Percentiles rank a stretch among this genome's conserved stretches.
Conservation (phyloP, 1,284 basidiomycete genomes). For the Rhodofomes roseus region DNA sequence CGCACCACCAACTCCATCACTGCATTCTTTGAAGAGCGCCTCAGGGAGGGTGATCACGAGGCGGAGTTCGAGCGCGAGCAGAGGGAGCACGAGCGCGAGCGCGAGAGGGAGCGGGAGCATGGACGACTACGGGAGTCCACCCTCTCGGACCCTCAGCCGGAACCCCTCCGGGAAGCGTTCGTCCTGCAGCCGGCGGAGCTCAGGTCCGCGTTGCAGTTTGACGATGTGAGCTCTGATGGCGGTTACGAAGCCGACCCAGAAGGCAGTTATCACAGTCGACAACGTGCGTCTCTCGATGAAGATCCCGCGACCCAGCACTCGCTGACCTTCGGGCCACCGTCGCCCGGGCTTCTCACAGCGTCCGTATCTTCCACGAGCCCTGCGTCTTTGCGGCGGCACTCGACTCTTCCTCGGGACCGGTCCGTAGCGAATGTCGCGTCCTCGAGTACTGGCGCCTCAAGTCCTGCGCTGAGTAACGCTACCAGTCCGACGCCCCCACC, state of each 20-base stretch:
- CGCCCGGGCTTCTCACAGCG: constrained; percentile 52
- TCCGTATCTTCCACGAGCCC: constrained; percentile 66
- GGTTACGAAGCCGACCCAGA: constrained; percentile 77
- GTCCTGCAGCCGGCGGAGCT: constrained; percentile 53
- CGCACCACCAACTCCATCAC: constrained; percentile 93
- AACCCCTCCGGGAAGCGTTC: constrained; percentile 57
- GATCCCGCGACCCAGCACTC: constrained; percentile 33
- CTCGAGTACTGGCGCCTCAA: constrained; percentile 49
- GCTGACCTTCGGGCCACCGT: constrained; percentile 54
- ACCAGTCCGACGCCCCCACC: constrained; percentile 41
- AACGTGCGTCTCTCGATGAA: constrained; percentile 64
- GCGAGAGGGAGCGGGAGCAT: constrained; percentile 38
- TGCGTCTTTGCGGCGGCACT: constrained; percentile 61
- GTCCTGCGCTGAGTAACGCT: constrained; percentile 48
- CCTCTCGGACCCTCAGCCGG: constrained; percentile 36
- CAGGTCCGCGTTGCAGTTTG: constrained; percentile 51
- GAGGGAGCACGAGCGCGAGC: constrained; percentile 44
- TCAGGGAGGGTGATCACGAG: constrained; percentile 71
- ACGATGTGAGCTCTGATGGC: constrained; percentile 73
- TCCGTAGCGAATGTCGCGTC: constrained; percentile 47
- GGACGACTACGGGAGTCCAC: constrained; percentile 5
- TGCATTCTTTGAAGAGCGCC: constrained; percentile 86
- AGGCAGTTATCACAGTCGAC: constrained; percentile 61
- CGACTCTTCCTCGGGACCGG: constrained; percentile 62
- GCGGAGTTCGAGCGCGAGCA: constrained; percentile 59